Evolutionary conservation across 768 basidiomycete species (phyloP).

Genomic region (Antrodiella citrinella): DNA sequence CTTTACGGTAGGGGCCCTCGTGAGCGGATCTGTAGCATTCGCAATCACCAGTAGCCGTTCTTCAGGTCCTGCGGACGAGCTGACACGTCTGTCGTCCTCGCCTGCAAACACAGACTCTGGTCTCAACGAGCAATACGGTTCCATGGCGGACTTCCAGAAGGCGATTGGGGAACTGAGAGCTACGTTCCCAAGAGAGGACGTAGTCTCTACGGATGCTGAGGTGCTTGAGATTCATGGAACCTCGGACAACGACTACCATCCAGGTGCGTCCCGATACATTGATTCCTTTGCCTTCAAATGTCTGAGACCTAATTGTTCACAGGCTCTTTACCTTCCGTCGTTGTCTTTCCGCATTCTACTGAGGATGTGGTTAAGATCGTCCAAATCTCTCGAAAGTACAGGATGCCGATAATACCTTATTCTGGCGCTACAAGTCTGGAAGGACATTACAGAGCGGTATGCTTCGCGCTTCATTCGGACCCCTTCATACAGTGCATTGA

Average conservation of each 20-base stretch:
- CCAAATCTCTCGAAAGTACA: conserved; percentile 63
- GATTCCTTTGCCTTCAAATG: background rate
- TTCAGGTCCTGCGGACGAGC: background rate
- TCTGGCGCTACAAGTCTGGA: conserved; percentile 85
- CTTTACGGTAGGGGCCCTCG: background rate
- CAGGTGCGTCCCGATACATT: conserved; percentile 38
- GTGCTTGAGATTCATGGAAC: conserved; percentile 50
- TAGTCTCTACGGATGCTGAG: conserved; percentile 44
- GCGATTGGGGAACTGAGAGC: conserved; percentile 47
- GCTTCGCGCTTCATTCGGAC: too few species aligned
- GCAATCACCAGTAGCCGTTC: background rate
- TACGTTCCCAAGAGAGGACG: conserved; percentile 36
- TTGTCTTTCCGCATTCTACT: conserved; percentile 56
- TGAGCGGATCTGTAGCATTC: background rate
- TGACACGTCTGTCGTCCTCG: background rate
- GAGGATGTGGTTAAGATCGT: conserved; percentile 80
- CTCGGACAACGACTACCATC: conserved; percentile 64
- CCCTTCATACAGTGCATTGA: too few species aligned
- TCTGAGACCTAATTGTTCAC: background rate
- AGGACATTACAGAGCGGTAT: conserved; percentile 75
- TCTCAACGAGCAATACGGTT: conserved; percentile 32
- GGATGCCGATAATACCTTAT: conserved; percentile 72
- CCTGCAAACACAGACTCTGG: background rate
- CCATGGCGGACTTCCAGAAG: conserved; percentile 34
- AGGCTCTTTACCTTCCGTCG: conserved; percentile 25